Evolutionary conservation across 2,329 filamentous ascomycete genomes (phyloP).

Genomic region (Ascochyta rabiei): DNA sequence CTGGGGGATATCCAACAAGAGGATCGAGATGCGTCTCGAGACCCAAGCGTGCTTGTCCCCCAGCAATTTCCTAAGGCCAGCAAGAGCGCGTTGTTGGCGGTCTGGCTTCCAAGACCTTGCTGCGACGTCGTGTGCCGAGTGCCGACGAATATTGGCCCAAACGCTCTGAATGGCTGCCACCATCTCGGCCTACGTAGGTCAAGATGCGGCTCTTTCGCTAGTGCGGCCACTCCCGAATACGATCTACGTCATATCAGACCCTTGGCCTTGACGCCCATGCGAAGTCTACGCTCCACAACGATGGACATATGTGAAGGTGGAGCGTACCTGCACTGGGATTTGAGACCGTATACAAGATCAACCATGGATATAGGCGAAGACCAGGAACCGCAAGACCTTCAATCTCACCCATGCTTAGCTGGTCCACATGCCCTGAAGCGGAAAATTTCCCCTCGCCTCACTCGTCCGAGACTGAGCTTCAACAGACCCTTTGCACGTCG

Average conservation of each 20-base stretch:
- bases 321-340: not conserved
- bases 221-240: constrained; percentile 27
- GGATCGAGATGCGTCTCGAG: not conserved
- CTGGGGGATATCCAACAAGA: not conserved
- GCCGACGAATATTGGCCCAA: not conserved
- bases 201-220: constrained; percentile 26
- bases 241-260: constrained; percentile 25
- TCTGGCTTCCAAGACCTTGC: not conserved
- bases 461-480: not conserved
- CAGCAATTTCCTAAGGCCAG: not conserved
- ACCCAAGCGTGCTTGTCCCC: not conserved
- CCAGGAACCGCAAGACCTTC: not conserved
- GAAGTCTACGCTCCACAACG: not conserved
- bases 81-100: not conserved
- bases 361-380: not conserved
- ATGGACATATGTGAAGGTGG: constrained; percentile 1
- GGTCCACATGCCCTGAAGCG: constrained; percentile 24
- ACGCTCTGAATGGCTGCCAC: not conserved
- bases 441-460: constrained; percentile 23
- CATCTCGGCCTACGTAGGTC: constrained; percentile 14
- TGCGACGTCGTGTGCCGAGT: constrained; percentile 5
- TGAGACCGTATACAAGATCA: not conserved
- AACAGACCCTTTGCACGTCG: constrained; percentile 6
- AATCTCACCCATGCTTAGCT: not conserved
- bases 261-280: not conserved